Base-by-base conservation (phyloP, 2,329 filamentous ascomycete genomes). In the Rhinocladiella similis region DNA sequence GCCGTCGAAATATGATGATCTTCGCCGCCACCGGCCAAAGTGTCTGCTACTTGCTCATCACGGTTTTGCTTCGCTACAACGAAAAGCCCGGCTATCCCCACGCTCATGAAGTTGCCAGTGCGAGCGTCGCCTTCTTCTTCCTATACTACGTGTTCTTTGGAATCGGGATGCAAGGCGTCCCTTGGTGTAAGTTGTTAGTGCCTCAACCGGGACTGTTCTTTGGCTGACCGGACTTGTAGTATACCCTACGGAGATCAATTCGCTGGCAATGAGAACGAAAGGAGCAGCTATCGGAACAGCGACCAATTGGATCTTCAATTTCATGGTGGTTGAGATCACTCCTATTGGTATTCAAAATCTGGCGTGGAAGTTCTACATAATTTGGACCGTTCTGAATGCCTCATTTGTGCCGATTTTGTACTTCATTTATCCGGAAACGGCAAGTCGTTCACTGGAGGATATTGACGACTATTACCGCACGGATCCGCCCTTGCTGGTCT, bases 1-100 rank as follows among this genome's bases (percentile, higher is more conserved):
- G 83, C 16, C 77, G 83, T 4, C 73, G 83, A 7, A 83, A 83
- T 65, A 73, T 85, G 68, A 82, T 86, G 77, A 77, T 85, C 66
- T 83, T 79, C 64, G 77, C 79, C 1, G 77, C 79, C 0, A 72
- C 74, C 1, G 80, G 80, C 1, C 81, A 83, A 67, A 76, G 72
- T 54, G 70, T 81, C 49, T 82, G 77, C 61, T 83, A 80, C 57
- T 58, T 77, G 5, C 69, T 80, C 59, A 81, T 83, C 63, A 81
- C 78, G 0, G 70, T 80, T 13, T 73, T 78, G n/a, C 70, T 82
- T 6, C 68, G 74, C 1, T 77, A 73, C 58, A 73, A 72, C 53
- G 71, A 75, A 57, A 59, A 66, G 49, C 72, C 74, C 50, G 70
- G 71, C 4, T 73, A 38, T 58, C 63, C 57, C 18, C 43, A 56